Conservation (phyloP, 257 asterid species). For the Perilla frutescens region DNA sequence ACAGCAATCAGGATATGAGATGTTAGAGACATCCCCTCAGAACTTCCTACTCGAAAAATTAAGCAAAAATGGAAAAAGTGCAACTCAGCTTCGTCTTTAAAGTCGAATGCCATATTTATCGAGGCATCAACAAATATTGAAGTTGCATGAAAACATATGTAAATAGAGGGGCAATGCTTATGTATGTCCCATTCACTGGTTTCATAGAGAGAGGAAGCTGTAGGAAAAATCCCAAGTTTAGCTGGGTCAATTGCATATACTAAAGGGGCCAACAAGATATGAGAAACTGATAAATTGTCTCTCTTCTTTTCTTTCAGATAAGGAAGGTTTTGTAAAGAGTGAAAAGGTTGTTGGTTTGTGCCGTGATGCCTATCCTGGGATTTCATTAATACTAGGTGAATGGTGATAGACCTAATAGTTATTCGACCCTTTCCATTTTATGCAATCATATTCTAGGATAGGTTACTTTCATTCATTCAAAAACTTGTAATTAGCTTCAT, state of each 20-base stretch:
- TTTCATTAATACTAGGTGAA: conserved; percentile 42
- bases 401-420: conserved; percentile 26
- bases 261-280: background rate
- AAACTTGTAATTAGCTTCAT: too few relatives aligned
- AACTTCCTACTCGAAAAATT: conserved; percentile 47
- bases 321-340: conserved; percentile 51
- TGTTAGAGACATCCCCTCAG: conserved; percentile 41
- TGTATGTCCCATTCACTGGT: background rate
- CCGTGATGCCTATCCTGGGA: conserved; percentile 43
- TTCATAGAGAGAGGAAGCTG: too few relatives aligned
- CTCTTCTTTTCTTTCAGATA: conserved; percentile 33
- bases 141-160: conserved; percentile 56
- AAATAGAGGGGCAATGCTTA: conserved; percentile 5
- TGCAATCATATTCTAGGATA: background rate
- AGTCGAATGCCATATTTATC: too few relatives aligned
- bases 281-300: conserved; percentile 30
- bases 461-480: too few relatives aligned
- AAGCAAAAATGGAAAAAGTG: conserved; percentile 70
- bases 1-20: background rate
- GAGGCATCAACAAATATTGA: conserved; percentile 51
- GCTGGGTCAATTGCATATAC: too few relatives aligned
- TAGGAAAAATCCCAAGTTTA: too few relatives aligned
- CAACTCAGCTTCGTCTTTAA: conserved; percentile 59
- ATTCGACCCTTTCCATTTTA: conserved; percentile 21
- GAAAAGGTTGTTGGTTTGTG: conserved; percentile 36